Conservation (phyloP, 2,329 filamentous ascomycete genomes). For the Knufia fluminis region DNA sequence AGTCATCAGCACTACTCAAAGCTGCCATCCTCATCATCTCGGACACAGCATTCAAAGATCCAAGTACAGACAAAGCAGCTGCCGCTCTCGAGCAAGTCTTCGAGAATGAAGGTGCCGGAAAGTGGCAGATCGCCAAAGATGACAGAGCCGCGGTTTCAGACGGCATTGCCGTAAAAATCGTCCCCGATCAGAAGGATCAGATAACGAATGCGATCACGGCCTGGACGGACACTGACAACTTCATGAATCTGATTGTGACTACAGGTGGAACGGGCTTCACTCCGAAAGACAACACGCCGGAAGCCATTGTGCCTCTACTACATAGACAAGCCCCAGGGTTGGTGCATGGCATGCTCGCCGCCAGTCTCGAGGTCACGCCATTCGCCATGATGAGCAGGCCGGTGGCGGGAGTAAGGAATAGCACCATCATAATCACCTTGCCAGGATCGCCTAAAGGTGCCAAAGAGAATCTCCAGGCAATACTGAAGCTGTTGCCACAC, state of each 20-base stretch:
- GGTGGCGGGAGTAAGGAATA: conserved; percentile 76
- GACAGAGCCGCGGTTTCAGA: neutral
- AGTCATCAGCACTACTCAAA: conserved; percentile 41
- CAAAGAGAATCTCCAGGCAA: conserved; percentile 79
- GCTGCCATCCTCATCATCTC: conserved; percentile 80
- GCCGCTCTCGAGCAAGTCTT: conserved; percentile 61
- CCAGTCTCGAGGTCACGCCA: conserved; percentile 76
- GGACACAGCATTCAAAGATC: conserved; percentile 74
- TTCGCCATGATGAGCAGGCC: conserved; percentile 97
- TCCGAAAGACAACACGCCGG: conserved; percentile 73
- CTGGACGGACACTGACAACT: conserved; percentile 60
- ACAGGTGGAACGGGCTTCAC: conserved; percentile 94
- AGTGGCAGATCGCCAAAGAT: conserved; percentile 56
- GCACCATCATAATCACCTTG: conserved; percentile 74
- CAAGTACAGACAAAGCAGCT: conserved; percentile 67
- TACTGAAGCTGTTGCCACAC: conserved; percentile 85
- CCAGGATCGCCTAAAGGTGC: conserved; percentile 94
- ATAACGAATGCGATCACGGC: conserved; percentile 65
- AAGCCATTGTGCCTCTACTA: conserved; percentile 73
- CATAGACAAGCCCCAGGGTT: conserved; percentile 81
- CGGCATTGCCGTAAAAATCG: conserved; percentile 53
- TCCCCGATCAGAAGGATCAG: conserved; percentile 62
- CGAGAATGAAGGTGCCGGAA: conserved; percentile 52
- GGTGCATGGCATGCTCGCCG: conserved; percentile 85
- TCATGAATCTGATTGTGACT: conserved; percentile 66